Evolutionary conservation across 306 rosid genomes (phyloP), one percentile per base, ranked within the genome.

Genomic region (Mucuna pruriens): DNA sequence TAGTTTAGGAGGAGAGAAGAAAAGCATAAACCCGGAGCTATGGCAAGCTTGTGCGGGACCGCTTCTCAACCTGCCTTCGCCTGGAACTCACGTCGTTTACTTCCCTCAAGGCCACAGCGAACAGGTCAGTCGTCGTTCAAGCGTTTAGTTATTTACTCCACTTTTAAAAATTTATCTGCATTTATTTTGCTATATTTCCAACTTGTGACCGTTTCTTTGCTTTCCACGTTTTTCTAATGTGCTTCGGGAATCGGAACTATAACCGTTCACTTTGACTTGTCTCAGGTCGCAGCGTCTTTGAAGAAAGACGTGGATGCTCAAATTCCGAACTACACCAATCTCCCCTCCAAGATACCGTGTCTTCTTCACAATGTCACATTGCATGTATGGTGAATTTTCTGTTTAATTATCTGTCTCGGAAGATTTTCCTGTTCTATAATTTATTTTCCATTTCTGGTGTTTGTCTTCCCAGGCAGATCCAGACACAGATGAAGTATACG

Each of bases 1-100:
- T 31, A 0, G 23, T 62, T 16, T 33, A 25, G 84, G 86, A 36
- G 86, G 81, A 81, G 97, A 89, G 76, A 87, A 80, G 86, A 92
- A 79, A 90, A 82, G 84, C 88, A 88, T 90, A 75, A 92, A 92
- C 81, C 86, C 86, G 40, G 97, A 92, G 88, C 82, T 92, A 25
- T 92, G 97, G 97, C 94, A 92, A 80, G 92, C 94, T 63, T 92
- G 97, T 80, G 94, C 97, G 60, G 97, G 97, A 72, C 94, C 91
- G 26, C 90, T 92, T 82, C 92, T 77, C 77, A 90, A 86, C 87
- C 75, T 92, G 64, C 97, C 97, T 62, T 86, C 91, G 77, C 91
- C 92, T 3, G 97, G 91, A 81, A 90, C 91, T 75, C 92, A 90
- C 81, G 94, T 90, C 26, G 79, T 88, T 42, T 92, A 92, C 86